Evolutionary conservation across 306 rosid genomes (phyloP).

Genomic region (Senna tora): DNA sequence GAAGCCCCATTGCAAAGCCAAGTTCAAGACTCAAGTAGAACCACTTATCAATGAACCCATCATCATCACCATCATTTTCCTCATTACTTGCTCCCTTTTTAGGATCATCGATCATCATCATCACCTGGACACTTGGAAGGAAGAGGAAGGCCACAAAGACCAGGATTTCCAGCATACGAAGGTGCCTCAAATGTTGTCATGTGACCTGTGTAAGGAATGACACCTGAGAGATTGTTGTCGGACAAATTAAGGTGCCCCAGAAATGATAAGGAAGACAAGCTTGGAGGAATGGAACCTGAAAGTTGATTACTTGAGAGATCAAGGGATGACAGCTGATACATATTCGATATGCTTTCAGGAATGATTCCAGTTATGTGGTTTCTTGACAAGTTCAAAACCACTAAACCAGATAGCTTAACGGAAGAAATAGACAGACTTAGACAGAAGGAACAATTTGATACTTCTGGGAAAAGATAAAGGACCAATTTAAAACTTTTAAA

Average conservation of each 20-base stretch:
- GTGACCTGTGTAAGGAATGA: slow-evolving; percentile 49
- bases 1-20: slow-evolving; percentile 53
- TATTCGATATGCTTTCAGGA: slow-evolving; percentile 41
- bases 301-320: slow-evolving; percentile 54
- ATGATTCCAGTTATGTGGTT: slow-evolving; percentile 50
- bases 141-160: slow-evolving; percentile 52
- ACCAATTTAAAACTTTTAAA: too few species aligned
- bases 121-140: slow-evolving; percentile 31
- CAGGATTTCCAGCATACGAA: slow-evolving; percentile 45
- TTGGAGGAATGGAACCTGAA: slow-evolving; percentile 46
- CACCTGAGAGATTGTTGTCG: slow-evolving; percentile 39
- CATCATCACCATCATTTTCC: slow-evolving; percentile 2
- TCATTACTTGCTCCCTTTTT: background rate
- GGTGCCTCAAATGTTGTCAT: slow-evolving; percentile 43
- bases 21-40: slow-evolving; percentile 58
- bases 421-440: too few species aligned
- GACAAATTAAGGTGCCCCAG: slow-evolving; percentile 48
- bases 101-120: slow-evolving; percentile 2
- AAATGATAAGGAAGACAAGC: slow-evolving; percentile 45
- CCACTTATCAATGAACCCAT: slow-evolving; percentile 41
- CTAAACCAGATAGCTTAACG: too few species aligned
- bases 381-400: slow-evolving; percentile 45
- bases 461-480: too few species aligned
- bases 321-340: slow-evolving; percentile 44
- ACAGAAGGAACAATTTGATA: too few species aligned